Evolutionary conservation across 495 filamentous ascomycete genomes (phyloP), one percentile per base, ranked within the genome.

Genomic region (Podospora appendiculata): DNA sequence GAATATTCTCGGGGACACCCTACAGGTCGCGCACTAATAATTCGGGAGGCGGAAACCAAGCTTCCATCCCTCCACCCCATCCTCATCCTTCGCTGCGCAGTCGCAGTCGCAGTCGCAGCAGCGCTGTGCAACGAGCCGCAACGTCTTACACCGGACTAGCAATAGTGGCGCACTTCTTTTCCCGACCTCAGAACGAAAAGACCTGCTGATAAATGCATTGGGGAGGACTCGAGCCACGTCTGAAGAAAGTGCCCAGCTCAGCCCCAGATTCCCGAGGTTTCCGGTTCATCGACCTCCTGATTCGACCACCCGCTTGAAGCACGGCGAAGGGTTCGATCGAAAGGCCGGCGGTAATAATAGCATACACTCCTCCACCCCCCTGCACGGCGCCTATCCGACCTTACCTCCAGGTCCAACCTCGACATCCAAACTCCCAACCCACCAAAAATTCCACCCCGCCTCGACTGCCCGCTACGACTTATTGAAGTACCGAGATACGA

Each of bases 321-420:
- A 38, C 9, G 36, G 7, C 36, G 39, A 36, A 32, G 43, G 43
- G 50, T 39, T 50, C 49, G 42, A 50, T 39, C 49, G 39, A 47
- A 33, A 50, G 43, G 35, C 51, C 45, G 52, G 56, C 52, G 50
- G 61, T 59, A 61, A 59, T 64, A 61, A 61, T 64, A 61, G 58
- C 55, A 57, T 32, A 44, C 12, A 9, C 32, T 18, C 17, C 12
- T 10, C 44, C 14, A 5, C 40, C 40, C 41, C 19, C 32, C 48
- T 50, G 52, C 52, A 47, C 45, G 45, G 58, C 53, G 58, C 48
- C 58, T 58, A 58, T 25, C 25, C 25, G 25, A 25, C 25, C 25
- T 25, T 25, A 25, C 25, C 25, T 25, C 25, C 25, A 47, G 10
- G 50, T 6, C 38, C 11, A 45, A 51, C 40, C 25, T 44, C 41